Base-by-base conservation (phyloP, 805 yeast species). In the Cyberlindnera petersonii region DNA sequence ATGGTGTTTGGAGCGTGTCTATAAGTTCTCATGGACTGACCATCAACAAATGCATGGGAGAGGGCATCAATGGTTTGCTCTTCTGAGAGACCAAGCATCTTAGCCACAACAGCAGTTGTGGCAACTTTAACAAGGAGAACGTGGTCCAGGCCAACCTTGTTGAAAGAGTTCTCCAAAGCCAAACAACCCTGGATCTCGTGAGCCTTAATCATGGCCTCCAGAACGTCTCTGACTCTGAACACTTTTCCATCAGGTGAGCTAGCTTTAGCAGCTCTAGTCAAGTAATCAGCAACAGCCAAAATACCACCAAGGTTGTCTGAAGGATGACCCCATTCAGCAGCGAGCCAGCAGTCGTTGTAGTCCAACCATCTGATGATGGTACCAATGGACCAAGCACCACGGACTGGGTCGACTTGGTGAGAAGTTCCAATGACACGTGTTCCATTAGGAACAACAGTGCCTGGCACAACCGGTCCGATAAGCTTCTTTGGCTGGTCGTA, bases 281-380 rank as follows among this genome's bases (percentile, higher is more conserved):
- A 63, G 61, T 73, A 66, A 56, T 76, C 82, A 23, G 80, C 72
- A 24, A 77, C 76, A 2, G 82, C 77, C 11, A 76, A 56, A 42
- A 76, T 74, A 36, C 78, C 77, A 33, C 81, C 82, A 35, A 76
- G 50, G 55, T 76, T 76, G 52, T 76, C 82, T 23, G 78, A 71
- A 18, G 82, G 82, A 56, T 76, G 82, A 4, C 82, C 82, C 82
- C 82, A 76, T 56, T 77, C 82, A n/a, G 79, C 80, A 34, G 82
- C 82, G 28, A 76, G 58, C 82, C 82, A 76, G 57, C 82, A 76
- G 53, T 76, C 82, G 46, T 76, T 76, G 61, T 68, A 76, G 48
- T 76, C 82, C 40, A 76, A 59, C 82, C 82, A 76, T 42, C 82
- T 66, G 49, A 76, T 73, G 42, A 70, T 56, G 16, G 79, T 70